Conservation (phyloP, 768 basidiomycete genomes). For the Tricholoma matsutake region DNA sequence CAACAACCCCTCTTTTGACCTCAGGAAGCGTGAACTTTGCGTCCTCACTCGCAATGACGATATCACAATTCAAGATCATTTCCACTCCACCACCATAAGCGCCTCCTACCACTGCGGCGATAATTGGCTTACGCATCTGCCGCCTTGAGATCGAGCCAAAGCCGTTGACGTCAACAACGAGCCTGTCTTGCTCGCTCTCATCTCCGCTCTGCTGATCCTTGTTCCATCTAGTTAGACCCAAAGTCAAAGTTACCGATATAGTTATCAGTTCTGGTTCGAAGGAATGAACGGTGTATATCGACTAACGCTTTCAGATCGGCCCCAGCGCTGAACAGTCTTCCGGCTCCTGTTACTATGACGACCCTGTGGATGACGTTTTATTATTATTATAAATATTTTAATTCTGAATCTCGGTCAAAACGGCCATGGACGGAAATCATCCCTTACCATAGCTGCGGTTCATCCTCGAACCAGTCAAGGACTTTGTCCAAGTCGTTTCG, state of each 20-base stretch:
- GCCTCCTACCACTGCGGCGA: constrained; percentile 79
- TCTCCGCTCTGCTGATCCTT: constrained; percentile 43
- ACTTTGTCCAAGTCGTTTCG: constrained; percentile 45
- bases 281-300: neutral
- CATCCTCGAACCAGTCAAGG: constrained; percentile 73
- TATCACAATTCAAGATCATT: constrained; percentile 71
- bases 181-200: constrained; percentile 40
- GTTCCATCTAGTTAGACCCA: constrained; percentile 51
- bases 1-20: constrained; percentile 74
- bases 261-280: too few species aligned
- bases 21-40: constrained; percentile 76
- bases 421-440: neutral
- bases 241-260: neutral
- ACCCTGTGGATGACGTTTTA: constrained; percentile 47
- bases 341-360: constrained; percentile 68
- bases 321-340: constrained; percentile 74
- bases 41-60: constrained; percentile 65
- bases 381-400: neutral
- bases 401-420: neutral
- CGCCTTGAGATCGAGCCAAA: constrained; percentile 76
- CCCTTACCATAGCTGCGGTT: constrained; percentile 67
- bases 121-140: constrained; percentile 65
- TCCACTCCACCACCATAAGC: constrained; percentile 68
- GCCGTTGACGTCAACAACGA: constrained; percentile 45
- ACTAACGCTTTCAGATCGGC: constrained; percentile 74